Base-by-base conservation (phyloP, 83 land plant species). In the Diphasiastrum complanatum region DNA sequence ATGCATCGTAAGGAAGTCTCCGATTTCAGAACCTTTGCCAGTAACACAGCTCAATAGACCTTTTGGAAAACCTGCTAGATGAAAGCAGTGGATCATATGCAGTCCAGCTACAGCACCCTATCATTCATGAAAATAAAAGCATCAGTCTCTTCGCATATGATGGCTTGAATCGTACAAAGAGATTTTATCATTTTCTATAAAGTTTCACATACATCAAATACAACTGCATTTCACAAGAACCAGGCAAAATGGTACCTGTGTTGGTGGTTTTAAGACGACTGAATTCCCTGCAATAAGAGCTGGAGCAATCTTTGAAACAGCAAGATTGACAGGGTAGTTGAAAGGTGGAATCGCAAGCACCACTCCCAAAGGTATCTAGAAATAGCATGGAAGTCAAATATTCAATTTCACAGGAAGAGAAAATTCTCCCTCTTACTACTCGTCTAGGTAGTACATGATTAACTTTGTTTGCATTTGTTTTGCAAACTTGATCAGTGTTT, bases 251-350 rank as follows among this genome's bases (percentile, higher is more conserved):
- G 12, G 14, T 38, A 38, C 43, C 43, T 38, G 43, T 38, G 43
- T 38, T 38, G 43, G 43, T 8, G 43, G 43, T 14, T 38, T 38
- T 8, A 38, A 14, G 14, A 38, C 43, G 14, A 38, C 12, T 14
- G 43, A 8, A 38, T 38, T 38, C 43, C 43, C 43, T 38, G 43
- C 43, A 14, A 38, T 38, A 14, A 38, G 43, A 8, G 43, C 43
- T 8, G 43, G 43, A 14, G 43, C 43, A 38, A 38, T 38, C 43
- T 38, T 38, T 8, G 43, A 38, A 14, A 38, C 43, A 8, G 43
- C 43, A 38, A 38, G 43, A 14, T 38, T 38, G 43, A 38, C 43
- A 38, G 43, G 43, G 43, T 38, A 38, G 43, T 38, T 38, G 43
- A 38, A 38, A 8, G 43, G 43, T 8, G 43, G 43, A 38, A 38